Percentiles rank a stretch among this genome's conserved stretches.
These are phyloP conservation scores for Hemisphaericaspora xylanilytica DNA, from an alignment of 1,139 yeast genomes.

Conservation along the genomic window DNA sequence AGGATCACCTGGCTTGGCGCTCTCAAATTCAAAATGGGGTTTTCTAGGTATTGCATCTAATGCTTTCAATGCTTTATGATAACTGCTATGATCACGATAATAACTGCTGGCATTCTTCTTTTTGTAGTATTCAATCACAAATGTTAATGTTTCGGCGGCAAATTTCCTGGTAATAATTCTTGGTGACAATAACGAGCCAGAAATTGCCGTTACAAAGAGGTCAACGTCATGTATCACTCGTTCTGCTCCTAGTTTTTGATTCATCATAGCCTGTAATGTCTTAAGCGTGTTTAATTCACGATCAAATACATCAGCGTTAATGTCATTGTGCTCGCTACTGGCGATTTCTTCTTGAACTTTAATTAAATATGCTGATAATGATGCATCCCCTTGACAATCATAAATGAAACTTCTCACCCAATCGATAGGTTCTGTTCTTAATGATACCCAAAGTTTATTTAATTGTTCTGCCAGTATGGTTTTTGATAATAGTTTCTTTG, in stretches of 20 bases:
- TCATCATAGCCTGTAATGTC: slow-evolving; percentile 49
- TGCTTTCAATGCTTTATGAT: slow-evolving; percentile 60
- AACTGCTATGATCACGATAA: slow-evolving; percentile 42
- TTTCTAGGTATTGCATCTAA: slow-evolving; percentile 61
- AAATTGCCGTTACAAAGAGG: slow-evolving; percentile 40
- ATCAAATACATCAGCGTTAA: slow-evolving; percentile 46
- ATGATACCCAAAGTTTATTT: slow-evolving; percentile 83
- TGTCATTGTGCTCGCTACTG: slow-evolving; percentile 34
- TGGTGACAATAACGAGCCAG: slow-evolving; percentile 51
- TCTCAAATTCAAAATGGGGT: slow-evolving; percentile 54
- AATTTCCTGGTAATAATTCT: slow-evolving; percentile 72
- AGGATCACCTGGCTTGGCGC: slow-evolving; percentile 11
- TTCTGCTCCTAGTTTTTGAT: slow-evolving; percentile 45
- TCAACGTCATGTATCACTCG: slow-evolving; percentile 42
- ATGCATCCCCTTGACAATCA: slow-evolving; percentile 85
- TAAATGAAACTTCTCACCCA: slow-evolving; percentile 83
- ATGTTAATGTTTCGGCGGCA: slow-evolving; percentile 72
- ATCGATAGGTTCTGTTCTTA: slow-evolving; percentile 85
- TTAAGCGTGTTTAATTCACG: slow-evolving; percentile 47
- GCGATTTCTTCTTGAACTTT: slow-evolving; percentile 40
- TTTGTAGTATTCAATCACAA: slow-evolving; percentile 43
- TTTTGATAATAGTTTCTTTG: slow-evolving; percentile 69
- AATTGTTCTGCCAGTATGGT: slow-evolving; percentile 68
- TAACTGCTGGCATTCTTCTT: slow-evolving; percentile 21
- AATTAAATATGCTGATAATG: slow-evolving; percentile 49